Evolutionary conservation across 2,329 filamentous ascomycete species (phyloP), one percentile per base, ranked within the genome.

Genomic region (Laburnicola sp.): DNA sequence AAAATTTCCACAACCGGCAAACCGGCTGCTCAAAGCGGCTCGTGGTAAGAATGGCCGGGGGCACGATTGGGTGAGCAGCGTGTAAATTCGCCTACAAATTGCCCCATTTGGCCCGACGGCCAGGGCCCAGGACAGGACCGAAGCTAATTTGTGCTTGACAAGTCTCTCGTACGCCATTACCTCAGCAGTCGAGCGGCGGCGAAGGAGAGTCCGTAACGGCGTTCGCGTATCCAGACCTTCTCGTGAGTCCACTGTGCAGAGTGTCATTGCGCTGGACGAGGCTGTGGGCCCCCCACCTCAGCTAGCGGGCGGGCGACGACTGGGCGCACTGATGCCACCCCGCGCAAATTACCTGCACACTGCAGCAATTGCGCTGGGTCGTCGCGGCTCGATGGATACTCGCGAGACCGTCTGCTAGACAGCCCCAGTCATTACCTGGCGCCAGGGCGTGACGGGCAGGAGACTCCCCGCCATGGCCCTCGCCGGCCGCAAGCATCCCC

Each of bases 81-180:
- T 31, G 37, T 16, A 16, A 21, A 23, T 48, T 30, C 46, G 37
- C n/a, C 48, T 45, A 54, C 27, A 30, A 50, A 57, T 57, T 57
- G 51, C 57, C 54, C 52, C 44, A 48, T 32, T 32, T 45, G 43
- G 39, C 48, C 47, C 32, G 44, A 57, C 22, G 48, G 47, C 6
- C 44, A 51, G 43, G 42, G 25, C 50, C 25, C 28, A 35, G 37
- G 6, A 16, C 30, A 16, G 30, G 27, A 35, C 48, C 39, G 38
- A 27, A 43, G 53, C 49, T 54, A 59, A 57, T 54, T 54, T 45
- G 53, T 45, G 21, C 31, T 22, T 40, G 21, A n/a, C 22, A 35
- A 39, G 36, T 46, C 47, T 16, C 16, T 16, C 16, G 16, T 16
- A 16, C 16, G 16, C 32, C 42, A 45, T 45, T 45, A 45, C 31